Evolutionary conservation across 371 early-diverging fungal genomes (phyloP).

Genomic region (Coemansia sp.): DNA sequence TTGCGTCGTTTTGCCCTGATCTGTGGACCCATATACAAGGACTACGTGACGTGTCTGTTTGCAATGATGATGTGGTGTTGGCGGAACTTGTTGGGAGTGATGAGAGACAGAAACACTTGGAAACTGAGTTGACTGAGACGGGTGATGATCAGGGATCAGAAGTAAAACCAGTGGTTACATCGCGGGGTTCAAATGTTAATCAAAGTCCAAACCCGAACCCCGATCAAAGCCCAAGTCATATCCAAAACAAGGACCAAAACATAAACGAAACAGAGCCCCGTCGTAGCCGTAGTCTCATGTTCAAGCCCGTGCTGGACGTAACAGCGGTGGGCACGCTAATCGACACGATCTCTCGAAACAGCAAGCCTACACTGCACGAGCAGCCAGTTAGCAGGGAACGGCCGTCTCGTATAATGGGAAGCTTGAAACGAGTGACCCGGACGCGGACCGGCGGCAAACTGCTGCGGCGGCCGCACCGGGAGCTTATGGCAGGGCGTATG

Average conservation of each 20-base stretch:
- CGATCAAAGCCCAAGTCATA: no score
- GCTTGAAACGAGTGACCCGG: constrained; percentile 17
- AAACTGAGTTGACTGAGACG: no score
- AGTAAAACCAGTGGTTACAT: no score
- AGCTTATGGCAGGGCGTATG: background rate
- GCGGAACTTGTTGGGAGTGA: background rate
- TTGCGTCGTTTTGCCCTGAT: constrained; percentile 17
- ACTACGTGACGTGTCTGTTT: background rate
- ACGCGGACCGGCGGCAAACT: background rate
- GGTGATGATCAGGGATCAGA: no score
- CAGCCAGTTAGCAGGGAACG: background rate
- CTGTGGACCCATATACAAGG: constrained; percentile 4
- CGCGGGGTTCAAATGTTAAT: no score
- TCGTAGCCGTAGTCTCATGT: constrained; percentile 43
- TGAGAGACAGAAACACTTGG: background rate
- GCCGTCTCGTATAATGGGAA: constrained; percentile 11
- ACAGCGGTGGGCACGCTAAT: constrained; percentile 32
- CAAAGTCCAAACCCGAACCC: no score
- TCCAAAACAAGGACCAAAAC: background rate
- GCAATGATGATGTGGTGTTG: background rate
- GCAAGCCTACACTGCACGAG: background rate
- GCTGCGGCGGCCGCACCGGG: background rate
- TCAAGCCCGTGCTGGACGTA: constrained; percentile 36
- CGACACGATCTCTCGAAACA: constrained; percentile 16
- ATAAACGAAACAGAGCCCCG: constrained; percentile 3